Evolutionary conservation across 1,139 yeast species (phyloP), one percentile per base, ranked within the genome.

Genomic region (Casaregolazyma lundiana): DNA sequence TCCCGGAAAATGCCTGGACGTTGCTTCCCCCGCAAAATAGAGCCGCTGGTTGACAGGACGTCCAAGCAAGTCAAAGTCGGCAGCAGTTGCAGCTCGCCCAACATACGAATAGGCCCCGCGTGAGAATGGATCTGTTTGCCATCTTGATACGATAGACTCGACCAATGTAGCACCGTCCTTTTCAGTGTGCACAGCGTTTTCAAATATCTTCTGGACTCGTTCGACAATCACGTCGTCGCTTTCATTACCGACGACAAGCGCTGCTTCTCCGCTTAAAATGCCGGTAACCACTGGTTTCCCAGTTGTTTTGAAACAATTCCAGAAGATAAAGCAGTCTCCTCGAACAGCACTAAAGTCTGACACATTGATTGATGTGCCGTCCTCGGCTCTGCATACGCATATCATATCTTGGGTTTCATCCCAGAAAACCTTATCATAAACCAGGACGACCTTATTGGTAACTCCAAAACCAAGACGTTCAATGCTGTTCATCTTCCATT

Each of bases 1-100:
- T 1, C 73, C 73, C 0, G 75, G 75, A 44, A 66, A 64, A 9
- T 64, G 54, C 6, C 73, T 58, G 37, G 70, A 67, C 1, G 75
- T 70, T 0, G 74, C 75, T 46, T 70, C 75, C 30, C 75, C 75
- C 1, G 75, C 75, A 51, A 71, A 70, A 50, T 65, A 69, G 42
- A 71, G 50, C 8, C 64, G 56, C 29, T 66, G 59, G 30, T 60
- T 63, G 17, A 69, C 63, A 1, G 72, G 72, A 19, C 69, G 56
- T 2, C 73, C 73, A 44, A 71, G 55, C 13, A 63, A 50, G 38
- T 70, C 74, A 47, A 68, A 71, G 46, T 70, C 75, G 0, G 65
- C 70, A 6, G 70, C 71, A 2, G 72, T 65, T 9, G 72, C 74
- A 18, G 68, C 71, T 7, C 60, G 58, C 2, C 74, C 75, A 17